Percentiles rank a stretch among this genome's conserved stretches.
These are phyloP conservation scores for Monosporozyma siamensis DNA, from an alignment of 805 yeast species.

Conservation along the genomic window DNA sequence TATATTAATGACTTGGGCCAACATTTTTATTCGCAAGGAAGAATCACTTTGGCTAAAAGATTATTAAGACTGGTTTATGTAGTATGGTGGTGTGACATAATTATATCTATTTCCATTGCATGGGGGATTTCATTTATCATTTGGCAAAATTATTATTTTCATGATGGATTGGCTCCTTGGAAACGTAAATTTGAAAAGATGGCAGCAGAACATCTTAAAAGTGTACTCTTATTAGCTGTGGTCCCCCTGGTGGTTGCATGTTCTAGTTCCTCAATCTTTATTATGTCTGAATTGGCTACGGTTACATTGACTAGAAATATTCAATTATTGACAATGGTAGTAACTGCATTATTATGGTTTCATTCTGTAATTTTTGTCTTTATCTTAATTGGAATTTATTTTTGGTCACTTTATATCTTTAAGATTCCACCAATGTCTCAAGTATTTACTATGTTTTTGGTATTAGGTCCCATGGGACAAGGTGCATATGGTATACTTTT, in stretches of 20 bases:
- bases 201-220: slow-evolving; percentile 37
- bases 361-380: slow-evolving; percentile 57
- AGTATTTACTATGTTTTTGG: slow-evolving; percentile 60
- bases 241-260: slow-evolving; percentile 75
- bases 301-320: slow-evolving; percentile 29
- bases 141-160: slow-evolving; percentile 27
- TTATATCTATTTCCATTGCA: slow-evolving; percentile 46
- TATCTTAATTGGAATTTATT: slow-evolving; percentile 45
- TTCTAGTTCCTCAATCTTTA: slow-evolving; percentile 53
- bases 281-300: slow-evolving; percentile 35
- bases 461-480: slow-evolving; percentile 81
- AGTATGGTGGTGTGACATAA: slow-evolving; percentile 67
- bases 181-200: slow-evolving; percentile 13
- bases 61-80: slow-evolving; percentile 48
- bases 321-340: slow-evolving; percentile 42
- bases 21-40: slow-evolving; percentile 14
- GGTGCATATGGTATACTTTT: slow-evolving; percentile 61
- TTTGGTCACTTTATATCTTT: slow-evolving; percentile 48
- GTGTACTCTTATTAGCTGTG: slow-evolving; percentile 59
- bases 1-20: slow-evolving; percentile 39
- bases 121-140: slow-evolving; percentile 52
- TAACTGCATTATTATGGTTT: slow-evolving; percentile 55
- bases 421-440: slow-evolving; percentile 48
- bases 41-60: slow-evolving; percentile 13
- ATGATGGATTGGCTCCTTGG: slow-evolving; percentile 14